Evolutionary conservation across 2,329 filamentous ascomycete species (phyloP), one percentile per base, ranked within the genome.

Genomic region (Metarhizium rileyi): DNA sequence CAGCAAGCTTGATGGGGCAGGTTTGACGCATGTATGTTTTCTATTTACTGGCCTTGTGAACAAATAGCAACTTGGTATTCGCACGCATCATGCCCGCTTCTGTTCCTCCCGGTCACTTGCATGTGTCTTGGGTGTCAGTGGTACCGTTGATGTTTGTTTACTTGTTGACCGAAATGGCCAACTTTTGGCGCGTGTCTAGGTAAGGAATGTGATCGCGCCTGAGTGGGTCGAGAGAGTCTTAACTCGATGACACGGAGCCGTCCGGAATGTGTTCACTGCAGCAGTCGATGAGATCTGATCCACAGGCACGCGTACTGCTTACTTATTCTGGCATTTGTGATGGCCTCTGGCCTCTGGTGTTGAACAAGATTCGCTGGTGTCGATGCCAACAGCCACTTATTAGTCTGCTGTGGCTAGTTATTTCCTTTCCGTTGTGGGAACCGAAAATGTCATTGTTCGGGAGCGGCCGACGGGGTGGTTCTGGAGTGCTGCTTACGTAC

Each of bases 31-130:
- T 56, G 53, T 58, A 56, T 48, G 47, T 50, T 52, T 52, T 58
- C 46, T 50, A 59, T 58, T 56, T 65, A 62, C 61, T 63, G 62
- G 63, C 57, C 60, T 57, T 55, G 58, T 62, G 62, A 59, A 61
- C 60, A 63, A 61, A 61, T 41, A 50, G 48, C 59, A 61, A 61
- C 56, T 62, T 56, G 53, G 59, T 57, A 60, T 64, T 63, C 60
- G 62, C 55, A 55, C 38, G 28, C 30, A 33, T 18, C 20, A 28
- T 22, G n/a, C n/a, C 9, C 20, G 8, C 18, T 8, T 40, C 16
- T n/a, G 25, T 18, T 26, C 20, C n/a, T 2, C 28, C 2, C 28
- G 7, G 12, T 30, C 7, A 27, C 23, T 45, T 26, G 23, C 26
- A 10, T 42, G 16, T 25, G 16, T 22, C 4, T 6, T 20, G 12